Evolutionary conservation across 2,329 filamentous ascomycete species (phyloP).

Genomic region (Cladosporium sp.): DNA sequence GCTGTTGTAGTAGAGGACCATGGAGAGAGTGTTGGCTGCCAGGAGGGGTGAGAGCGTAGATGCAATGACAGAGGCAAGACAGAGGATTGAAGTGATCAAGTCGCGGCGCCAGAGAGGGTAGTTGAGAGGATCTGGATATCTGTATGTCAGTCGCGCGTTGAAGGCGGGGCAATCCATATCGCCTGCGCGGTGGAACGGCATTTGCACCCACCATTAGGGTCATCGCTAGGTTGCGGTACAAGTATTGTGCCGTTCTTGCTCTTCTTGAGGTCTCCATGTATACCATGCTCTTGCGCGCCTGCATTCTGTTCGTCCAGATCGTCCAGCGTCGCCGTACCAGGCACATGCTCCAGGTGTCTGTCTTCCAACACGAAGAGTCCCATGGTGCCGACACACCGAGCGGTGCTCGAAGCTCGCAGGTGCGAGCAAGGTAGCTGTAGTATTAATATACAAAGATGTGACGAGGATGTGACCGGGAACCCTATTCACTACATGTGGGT

Average conservation of each 20-base stretch:
- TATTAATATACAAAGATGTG: neutral
- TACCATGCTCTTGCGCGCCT: constrained; percentile 13
- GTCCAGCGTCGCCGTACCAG: constrained; percentile 39
- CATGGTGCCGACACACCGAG: constrained; percentile 12
- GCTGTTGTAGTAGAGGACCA: constrained; percentile 57
- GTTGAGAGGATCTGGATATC: constrained; percentile 45
- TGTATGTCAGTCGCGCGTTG: neutral
- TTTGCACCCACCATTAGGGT: constrained; percentile 81
- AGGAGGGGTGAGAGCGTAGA: constrained; percentile 79
- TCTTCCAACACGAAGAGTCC: constrained; percentile 19
- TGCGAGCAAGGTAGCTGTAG: neutral
- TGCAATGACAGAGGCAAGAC: constrained; percentile 73
- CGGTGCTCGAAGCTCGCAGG: neutral
- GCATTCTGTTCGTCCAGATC: constrained; percentile 26
- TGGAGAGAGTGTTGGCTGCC: constrained; percentile 76
- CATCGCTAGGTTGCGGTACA: constrained; percentile 83
- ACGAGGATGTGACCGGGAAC: neutral
- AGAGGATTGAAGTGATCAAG: constrained; percentile 70
- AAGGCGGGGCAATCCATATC: neutral
- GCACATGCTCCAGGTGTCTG: constrained; percentile 16
- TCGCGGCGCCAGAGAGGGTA: constrained; percentile 88
- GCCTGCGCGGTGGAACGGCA: constrained; percentile 14
- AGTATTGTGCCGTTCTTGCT: constrained; percentile 50
- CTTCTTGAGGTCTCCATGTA: constrained; percentile 20
- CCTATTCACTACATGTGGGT: neutral